Percentiles rank a stretch among this genome's conserved stretches.
Evolutionary conservation across 148 eudicot genomes (phyloP).

Genomic region (Tetragonia tetragonoides): DNA sequence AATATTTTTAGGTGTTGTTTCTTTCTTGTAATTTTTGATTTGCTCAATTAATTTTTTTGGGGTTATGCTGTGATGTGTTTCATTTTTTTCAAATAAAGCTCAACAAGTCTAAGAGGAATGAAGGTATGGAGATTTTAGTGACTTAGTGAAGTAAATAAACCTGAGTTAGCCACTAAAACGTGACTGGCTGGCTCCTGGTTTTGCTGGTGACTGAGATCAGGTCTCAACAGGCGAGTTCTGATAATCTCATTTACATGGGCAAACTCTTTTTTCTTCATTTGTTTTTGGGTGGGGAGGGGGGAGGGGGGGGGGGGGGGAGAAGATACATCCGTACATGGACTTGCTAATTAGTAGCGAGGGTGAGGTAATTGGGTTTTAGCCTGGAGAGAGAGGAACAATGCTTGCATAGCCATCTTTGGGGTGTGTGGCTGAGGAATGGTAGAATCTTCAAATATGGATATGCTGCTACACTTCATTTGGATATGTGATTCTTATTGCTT

Average conservation of each 20-base stretch:
- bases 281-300: too few species aligned
- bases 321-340: too few species aligned
- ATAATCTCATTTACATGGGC: too few species aligned
- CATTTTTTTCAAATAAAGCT: background rate
- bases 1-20: conserved; percentile 49
- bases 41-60: background rate
- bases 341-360: too few species aligned
- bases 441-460: background rate
- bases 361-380: too few species aligned
- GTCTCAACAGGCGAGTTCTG: too few species aligned
- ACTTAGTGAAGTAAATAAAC: background rate
- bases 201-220: background rate
- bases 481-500: too few species aligned
- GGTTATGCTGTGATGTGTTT: background rate
- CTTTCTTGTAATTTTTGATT: background rate
- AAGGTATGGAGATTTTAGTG: background rate
- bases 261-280: too few species aligned
- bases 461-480: too few species aligned
- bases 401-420: background rate
- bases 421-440: background rate
- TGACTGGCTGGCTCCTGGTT: background rate
- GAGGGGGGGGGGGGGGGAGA: too few species aligned
- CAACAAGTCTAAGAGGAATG: background rate
- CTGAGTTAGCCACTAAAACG: background rate
- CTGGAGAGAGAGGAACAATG: too few species aligned